A percentile compares a stretch with the other conserved stretches of the same genome.
Evolutionary conservation across 805 yeast genomes (phyloP).

Genomic region (Zygosaccharomyces bailii): DNA sequence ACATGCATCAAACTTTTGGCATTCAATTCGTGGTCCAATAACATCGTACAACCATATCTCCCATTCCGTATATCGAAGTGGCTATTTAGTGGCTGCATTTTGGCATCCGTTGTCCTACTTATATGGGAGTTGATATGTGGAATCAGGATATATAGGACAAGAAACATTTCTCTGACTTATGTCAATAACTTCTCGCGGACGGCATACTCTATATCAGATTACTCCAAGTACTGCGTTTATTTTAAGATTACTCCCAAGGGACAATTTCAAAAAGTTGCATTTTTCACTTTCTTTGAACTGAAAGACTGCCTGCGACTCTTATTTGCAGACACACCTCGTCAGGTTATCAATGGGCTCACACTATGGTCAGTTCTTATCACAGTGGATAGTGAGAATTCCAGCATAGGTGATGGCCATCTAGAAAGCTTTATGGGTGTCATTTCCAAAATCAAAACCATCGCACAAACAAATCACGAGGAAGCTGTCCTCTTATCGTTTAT

Average conservation of each 20-base stretch:
- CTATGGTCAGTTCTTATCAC: constrained; percentile 48
- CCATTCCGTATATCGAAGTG: constrained; percentile 55
- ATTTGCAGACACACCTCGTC: constrained; percentile 84
- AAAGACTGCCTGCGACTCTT: constrained; percentile 60
- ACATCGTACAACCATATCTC: constrained; percentile 45
- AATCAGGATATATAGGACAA: constrained; percentile 51
- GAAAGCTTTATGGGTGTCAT: constrained; percentile 34
- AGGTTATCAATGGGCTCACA: constrained; percentile 76
- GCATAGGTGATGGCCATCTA: constrained; percentile 30
- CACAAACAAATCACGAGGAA: constrained; percentile 57
- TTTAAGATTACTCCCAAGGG: constrained; percentile 64
- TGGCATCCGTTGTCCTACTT: constrained; percentile 59
- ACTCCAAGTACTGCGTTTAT: constrained; percentile 68
- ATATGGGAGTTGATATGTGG: constrained; percentile 59
- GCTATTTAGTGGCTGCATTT: constrained; percentile 79
- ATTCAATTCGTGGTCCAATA: constrained; percentile 63
- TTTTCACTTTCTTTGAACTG: constrained; percentile 60
- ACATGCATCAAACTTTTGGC: constrained; percentile 74
- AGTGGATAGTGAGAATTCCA: constrained; percentile 24
- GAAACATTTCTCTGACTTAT: constrained; percentile 66
- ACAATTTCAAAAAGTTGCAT: constrained; percentile 63
- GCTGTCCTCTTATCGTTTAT: constrained; percentile 73
- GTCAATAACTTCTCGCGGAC: constrained; percentile 61
- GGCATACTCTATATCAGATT: constrained; percentile 53
- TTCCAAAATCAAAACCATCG: constrained; percentile 51